Evolutionary conservation across 2,329 filamentous ascomycete genomes (phyloP), one percentile per base, ranked within the genome.

Genomic region (Dactylonectria macrodidyma): DNA sequence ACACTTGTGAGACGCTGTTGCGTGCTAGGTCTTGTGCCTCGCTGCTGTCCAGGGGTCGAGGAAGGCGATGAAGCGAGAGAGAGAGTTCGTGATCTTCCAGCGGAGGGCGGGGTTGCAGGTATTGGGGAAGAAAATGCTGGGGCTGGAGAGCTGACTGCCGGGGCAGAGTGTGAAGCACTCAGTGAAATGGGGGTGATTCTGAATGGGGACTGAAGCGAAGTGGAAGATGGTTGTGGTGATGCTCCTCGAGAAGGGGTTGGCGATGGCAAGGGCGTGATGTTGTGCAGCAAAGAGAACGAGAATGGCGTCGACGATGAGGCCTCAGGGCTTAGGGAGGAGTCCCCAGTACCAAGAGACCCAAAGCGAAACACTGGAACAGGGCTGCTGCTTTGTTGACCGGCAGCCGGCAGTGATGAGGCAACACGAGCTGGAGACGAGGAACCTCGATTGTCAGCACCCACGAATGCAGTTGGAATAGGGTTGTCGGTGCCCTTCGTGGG

Each of bases 1-100:
- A 26, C 19, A 48, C 46, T 26, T 6, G 19, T 48, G 19, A 26
- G 24, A 6, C 46, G 19, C 10, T 47, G 36, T 2, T 5, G 5
- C 54, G 66, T 54, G 1, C 14, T 24, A 1, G 38, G 62, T 7
- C 47, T 60, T 10, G 52, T n/a, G 30, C 36, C 22, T 19, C 41
- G 51, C n/a, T 44, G 14, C n/a, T 50, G 63, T 3, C 33, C 57
- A 22, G 63, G 57, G 22, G 50, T 60, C 5, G 63, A 65, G 44
- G 48, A 11, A 3, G 50, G 26, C 14, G 57, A 59, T 46, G 58
- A 47, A 2, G 44, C 34, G 1, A 51, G 5, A 19, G 57, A 50
- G 2, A 57, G 24, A 24, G 65, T 26, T 9, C 26, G 57, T n/a
- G 1, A 12, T 34, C n/a, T 62, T 5, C 6, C 48, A 0, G 44